A percentile compares a stretch with the other conserved stretches of the same genome.
These are phyloP conservation scores for Trichophyton benhamiae DNA, from an alignment of 2,329 filamentous ascomycete species.

Conservation along the genomic window DNA sequence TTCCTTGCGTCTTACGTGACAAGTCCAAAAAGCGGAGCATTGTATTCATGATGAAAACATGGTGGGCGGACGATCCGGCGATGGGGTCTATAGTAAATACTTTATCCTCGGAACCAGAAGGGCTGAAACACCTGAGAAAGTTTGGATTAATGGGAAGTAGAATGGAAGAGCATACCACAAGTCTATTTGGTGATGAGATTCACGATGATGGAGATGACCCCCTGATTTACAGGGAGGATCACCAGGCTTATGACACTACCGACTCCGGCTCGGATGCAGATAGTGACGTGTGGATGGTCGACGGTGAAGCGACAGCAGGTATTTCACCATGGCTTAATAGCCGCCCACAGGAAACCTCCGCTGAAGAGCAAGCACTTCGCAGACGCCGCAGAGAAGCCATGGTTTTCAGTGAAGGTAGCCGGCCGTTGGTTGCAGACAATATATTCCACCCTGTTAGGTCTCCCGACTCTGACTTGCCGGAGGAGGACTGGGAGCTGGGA, in stretches of 20 bases:
- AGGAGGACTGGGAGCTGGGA: background rate
- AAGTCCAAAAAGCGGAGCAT: constrained; percentile 35
- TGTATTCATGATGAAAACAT: constrained; percentile 30
- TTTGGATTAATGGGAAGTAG: constrained; percentile 33
- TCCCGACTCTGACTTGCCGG: background rate
- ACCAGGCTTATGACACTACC: background rate
- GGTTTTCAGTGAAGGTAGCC: constrained; percentile 76
- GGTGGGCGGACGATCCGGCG: constrained; percentile 31
- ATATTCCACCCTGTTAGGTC: constrained; percentile 53
- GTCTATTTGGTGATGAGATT: background rate
- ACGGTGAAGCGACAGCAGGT: constrained; percentile 42
- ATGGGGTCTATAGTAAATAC: constrained; percentile 34
- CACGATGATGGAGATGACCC: background rate
- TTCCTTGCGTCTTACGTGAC: constrained; percentile 45
- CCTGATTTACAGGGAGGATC: background rate
- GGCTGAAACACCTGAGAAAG: constrained; percentile 30
- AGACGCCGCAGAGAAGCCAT: constrained; percentile 75
- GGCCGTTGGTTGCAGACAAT: constrained; percentile 59
- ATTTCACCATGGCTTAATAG: constrained; percentile 23
- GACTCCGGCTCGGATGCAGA: constrained; percentile 37
- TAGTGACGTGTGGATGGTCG: constrained; percentile 40
- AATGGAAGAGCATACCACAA: constrained; percentile 21
- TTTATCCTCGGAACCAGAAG: constrained; percentile 28
- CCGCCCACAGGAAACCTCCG: constrained; percentile 23
- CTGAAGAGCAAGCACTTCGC: constrained; percentile 55